Percentiles rank a stretch among this genome's conserved stretches.
phyloP scores from a whole-genome alignment of 805 yeast species.

The Yarrowia sp. region DNA sequence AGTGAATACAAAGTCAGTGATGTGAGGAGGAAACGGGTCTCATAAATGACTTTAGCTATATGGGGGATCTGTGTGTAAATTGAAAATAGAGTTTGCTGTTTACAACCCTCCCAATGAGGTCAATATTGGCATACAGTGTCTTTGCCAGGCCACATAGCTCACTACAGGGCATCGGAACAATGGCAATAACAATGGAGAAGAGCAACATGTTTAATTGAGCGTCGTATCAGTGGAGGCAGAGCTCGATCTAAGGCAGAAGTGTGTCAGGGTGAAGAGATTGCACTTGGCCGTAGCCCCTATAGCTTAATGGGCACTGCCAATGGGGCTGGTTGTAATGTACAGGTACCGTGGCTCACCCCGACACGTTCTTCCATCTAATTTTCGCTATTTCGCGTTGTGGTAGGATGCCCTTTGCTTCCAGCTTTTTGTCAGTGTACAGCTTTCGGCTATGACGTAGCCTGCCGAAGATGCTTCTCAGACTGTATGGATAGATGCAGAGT shows the following conservation, averaged over 20 bases:
- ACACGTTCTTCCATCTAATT: neutral
- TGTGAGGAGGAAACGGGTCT: slow-evolving; percentile 34
- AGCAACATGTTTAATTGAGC: slow-evolving; percentile 5
- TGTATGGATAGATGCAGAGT: slow-evolving; percentile 20
- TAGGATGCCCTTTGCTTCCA: slow-evolving; percentile 11
- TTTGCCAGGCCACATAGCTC: slow-evolving; percentile 6
- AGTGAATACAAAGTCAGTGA: slow-evolving; percentile 28
- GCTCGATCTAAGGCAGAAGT: too few species aligned
- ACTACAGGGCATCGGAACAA: slow-evolving; percentile 34
- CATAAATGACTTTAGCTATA: slow-evolving; percentile 36
- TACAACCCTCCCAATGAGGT: slow-evolving; percentile 29
- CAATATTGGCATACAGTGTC: slow-evolving; percentile 31
- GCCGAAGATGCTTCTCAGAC: neutral
- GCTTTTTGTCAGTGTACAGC: neutral
- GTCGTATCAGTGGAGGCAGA: slow-evolving; percentile 5
- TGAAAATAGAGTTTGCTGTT: slow-evolving; percentile 24
- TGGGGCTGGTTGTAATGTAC: neutral
- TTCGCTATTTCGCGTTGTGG: slow-evolving; percentile 18
- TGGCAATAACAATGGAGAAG: slow-evolving; percentile 8
- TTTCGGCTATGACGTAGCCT: slow-evolving; percentile 23
- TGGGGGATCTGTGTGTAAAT: slow-evolving; percentile 26
- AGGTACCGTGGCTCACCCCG: slow-evolving; percentile 12
- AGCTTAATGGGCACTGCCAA: neutral
- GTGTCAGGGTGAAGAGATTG: too few species aligned
- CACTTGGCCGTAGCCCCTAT: too few species aligned